These are phyloP conservation scores for Cymodocea nodosa DNA, from an alignment of 116 monocot species.

Conservation along the genomic window DNA sequence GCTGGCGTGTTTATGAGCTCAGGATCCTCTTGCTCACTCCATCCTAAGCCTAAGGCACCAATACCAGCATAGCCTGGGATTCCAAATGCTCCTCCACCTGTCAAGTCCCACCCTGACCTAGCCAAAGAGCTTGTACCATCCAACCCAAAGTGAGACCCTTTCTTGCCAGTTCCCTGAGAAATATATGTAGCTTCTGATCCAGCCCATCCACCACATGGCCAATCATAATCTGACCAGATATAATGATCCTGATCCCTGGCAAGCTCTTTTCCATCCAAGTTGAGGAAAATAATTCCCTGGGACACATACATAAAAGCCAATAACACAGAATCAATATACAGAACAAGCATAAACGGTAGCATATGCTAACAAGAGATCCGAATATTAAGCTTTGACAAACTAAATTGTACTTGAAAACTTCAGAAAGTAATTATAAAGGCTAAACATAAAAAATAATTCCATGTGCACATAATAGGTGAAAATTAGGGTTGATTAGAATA, in stretches of 20 bases:
- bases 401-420: no score
- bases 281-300: constrained; percentile 75
- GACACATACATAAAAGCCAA: constrained; percentile 1
- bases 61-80: constrained; percentile 97
- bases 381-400: no score
- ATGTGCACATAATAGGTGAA: no score
- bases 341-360: no score
- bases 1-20: constrained; percentile 50
- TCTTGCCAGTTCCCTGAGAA: constrained; percentile 58
- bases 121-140: constrained; percentile 44
- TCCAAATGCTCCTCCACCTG: constrained; percentile 86
- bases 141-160: constrained; percentile 51
- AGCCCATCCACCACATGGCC: constrained; percentile 73
- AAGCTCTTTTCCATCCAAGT: constrained; percentile 27
- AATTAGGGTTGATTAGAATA: no score
- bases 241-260: constrained; percentile 27
- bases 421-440: no score
- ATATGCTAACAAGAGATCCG: no score
- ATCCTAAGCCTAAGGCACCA: constrained; percentile 69
- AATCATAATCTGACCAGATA: constrained; percentile 77
- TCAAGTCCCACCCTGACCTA: constrained; percentile 66
- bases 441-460: no score
- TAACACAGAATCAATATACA: neutral
- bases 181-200: constrained; percentile 61
- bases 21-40: constrained; percentile 69